A percentile compares a stretch with the other conserved stretches of the same genome.
Evolutionary conservation across 1,284 basidiomycete species (phyloP).

Genomic region (Boletus austroedulis): DNA sequence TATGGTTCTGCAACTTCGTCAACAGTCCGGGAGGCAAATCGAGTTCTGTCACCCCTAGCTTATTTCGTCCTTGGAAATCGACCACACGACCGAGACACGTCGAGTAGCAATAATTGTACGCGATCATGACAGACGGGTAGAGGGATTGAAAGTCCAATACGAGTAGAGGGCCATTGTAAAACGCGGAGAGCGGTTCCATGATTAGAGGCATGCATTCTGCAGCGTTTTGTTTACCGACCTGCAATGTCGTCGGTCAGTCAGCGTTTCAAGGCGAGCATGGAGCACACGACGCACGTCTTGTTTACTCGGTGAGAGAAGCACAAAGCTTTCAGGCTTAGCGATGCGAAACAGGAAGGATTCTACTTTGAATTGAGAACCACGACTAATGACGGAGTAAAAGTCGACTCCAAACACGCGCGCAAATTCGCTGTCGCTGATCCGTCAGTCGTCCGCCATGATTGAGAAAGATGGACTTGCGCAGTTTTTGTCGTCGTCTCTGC

Average conservation of each 20-base stretch:
- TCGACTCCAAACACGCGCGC: constrained; percentile 96
- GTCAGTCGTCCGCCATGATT: not conserved
- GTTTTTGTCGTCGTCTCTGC: constrained; percentile 85
- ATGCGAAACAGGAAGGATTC: constrained; percentile 98
- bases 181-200: constrained; percentile 38
- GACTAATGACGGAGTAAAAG: constrained; percentile 91
- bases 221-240: not conserved
- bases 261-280: not conserved
- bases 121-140: constrained; percentile 98
- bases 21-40: too few species aligned
- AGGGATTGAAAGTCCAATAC: constrained; percentile 91
- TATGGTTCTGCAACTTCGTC: too few species aligned
- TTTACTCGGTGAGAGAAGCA: constrained; percentile 84
- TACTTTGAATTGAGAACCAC: constrained; percentile 97
- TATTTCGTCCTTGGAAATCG: constrained; percentile 79
- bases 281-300: constrained; percentile 59
- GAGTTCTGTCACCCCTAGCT: too few species aligned
- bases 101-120: constrained; percentile 91
- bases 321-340: constrained; percentile 93
- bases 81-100: constrained; percentile 90
- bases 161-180: constrained; percentile 79
- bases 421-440: constrained; percentile 67
- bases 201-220: not conserved
- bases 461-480: constrained; percentile 53
- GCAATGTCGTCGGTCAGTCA: not conserved